Conservation (phyloP, 2,329 filamentous ascomycete genomes). For the Aplosporella prunicola region DNA sequence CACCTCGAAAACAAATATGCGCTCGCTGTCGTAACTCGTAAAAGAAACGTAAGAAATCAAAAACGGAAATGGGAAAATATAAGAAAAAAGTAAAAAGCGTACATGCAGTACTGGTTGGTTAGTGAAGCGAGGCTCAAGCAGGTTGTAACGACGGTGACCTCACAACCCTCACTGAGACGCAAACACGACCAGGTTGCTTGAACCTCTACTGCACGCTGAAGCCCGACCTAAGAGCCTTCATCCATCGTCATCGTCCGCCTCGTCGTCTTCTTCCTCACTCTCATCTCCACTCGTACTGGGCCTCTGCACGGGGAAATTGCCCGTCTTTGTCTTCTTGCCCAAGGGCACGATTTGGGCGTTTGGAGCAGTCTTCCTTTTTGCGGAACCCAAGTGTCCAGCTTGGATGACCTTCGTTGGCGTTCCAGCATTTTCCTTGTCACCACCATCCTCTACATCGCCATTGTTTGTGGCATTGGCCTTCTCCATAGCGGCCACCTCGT, state of each 20-base stretch:
- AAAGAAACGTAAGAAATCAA: neutral
- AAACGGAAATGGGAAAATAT: too few species aligned
- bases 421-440: conserved; percentile 31
- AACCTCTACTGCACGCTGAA: too few species aligned
- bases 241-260: conserved; percentile 10
- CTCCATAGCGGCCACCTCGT: conserved; percentile 88
- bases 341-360: conserved; percentile 15
- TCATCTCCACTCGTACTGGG: conserved; percentile 42
- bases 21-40: neutral
- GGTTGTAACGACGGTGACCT: too few species aligned
- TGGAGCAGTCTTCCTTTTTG: conserved; percentile 11
- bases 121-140: too few species aligned
- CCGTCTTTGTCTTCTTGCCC: conserved; percentile 43
- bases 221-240: too few species aligned
- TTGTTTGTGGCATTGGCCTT: conserved; percentile 42
- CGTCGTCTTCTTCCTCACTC: conserved; percentile 40
- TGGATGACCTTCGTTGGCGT: conserved; percentile 11
- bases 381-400: conserved; percentile 8
- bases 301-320: conserved; percentile 22
- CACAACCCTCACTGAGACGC: too few species aligned
- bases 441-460: conserved; percentile 22
- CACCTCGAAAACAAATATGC: neutral
- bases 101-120: too few species aligned
- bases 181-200: too few species aligned
- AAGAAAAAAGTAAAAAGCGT: too few species aligned